Evolutionary conservation across 139 green algal genomes (phyloP).

Genomic region (Chlamydomonas sp.): DNA sequence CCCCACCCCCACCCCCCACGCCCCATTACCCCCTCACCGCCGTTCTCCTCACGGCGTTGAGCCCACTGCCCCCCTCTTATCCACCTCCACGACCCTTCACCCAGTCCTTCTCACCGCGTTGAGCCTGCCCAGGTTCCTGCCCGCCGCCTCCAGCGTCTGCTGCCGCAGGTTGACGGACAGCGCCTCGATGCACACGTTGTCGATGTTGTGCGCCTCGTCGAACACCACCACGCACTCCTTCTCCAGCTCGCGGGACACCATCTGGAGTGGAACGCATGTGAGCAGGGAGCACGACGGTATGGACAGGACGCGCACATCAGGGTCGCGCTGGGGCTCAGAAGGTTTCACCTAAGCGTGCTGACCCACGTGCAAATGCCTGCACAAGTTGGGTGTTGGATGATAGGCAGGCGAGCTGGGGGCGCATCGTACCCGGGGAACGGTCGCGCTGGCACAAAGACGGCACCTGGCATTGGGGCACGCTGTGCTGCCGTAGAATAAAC

Average conservation of each 20-base stretch:
- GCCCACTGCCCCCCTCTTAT: not conserved
- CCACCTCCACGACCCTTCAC: slow-evolving; percentile 42
- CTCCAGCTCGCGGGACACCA: slow-evolving; percentile 98
- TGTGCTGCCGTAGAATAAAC: not conserved
- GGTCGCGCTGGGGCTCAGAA: not conserved
- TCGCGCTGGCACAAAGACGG: not conserved
- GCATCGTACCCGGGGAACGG: too few species aligned
- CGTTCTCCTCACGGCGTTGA: not conserved
- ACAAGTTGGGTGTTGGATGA: too few species aligned
- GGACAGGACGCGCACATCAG: not conserved
- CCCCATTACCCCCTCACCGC: not conserved
- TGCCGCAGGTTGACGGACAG: slow-evolving; percentile 86
- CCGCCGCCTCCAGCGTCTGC: slow-evolving; percentile 90
- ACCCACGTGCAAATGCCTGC: too few species aligned
- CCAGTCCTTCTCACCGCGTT: slow-evolving; percentile 64
- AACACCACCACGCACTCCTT: slow-evolving; percentile 98
- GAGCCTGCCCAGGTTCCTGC: slow-evolving; percentile 83
- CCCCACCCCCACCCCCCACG: too few species aligned
- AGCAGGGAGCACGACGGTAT: not conserved
- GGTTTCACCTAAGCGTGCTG: not conserved
- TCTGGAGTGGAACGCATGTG: slow-evolving; percentile 1
- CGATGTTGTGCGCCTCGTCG: slow-evolving; percentile 99
- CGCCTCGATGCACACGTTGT: slow-evolving; percentile 99
- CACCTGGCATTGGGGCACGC: not conserved
- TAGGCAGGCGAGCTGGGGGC: too few species aligned